Percentiles rank a stretch among this genome's conserved stretches.
Evolutionary conservation across 2,329 filamentous ascomycete species (phyloP).

Genomic region (Trichoderma sp.): DNA sequence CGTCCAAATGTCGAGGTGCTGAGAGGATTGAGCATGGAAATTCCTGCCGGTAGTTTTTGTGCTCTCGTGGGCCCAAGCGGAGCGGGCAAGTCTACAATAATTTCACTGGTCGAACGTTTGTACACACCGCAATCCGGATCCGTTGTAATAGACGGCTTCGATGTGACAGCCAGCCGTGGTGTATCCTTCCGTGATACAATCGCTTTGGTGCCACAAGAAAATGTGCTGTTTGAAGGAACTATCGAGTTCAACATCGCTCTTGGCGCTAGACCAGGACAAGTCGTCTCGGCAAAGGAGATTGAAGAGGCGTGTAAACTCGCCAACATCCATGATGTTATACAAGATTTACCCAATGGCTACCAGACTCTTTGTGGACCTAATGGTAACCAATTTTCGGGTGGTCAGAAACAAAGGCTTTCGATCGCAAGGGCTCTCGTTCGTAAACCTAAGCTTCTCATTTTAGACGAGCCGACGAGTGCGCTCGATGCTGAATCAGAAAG

Average conservation of each 20-base stretch:
- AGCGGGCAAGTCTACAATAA: slow-evolving; percentile 47
- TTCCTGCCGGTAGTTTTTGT: slow-evolving; percentile 39
- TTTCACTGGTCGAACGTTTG: slow-evolving; percentile 50
- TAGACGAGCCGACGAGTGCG: slow-evolving; percentile 69
- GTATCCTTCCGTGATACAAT: slow-evolving; percentile 43
- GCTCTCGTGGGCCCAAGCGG: slow-evolving; percentile 45
- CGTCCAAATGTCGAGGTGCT: slow-evolving; percentile 19
- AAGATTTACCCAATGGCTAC: slow-evolving; percentile 53
- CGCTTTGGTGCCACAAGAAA: slow-evolving; percentile 50
- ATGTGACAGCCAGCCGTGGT: neutral
- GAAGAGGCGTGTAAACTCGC: slow-evolving; percentile 59
- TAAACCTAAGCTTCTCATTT: slow-evolving; percentile 60
- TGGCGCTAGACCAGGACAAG: slow-evolving; percentile 48
- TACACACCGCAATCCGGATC: slow-evolving; percentile 49
- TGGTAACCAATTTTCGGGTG: slow-evolving; percentile 64
- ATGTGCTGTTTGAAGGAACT: slow-evolving; percentile 48
- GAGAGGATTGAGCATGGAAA: slow-evolving; percentile 27
- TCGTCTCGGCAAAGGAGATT: slow-evolving; percentile 54
- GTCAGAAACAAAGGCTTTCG: slow-evolving; percentile 66
- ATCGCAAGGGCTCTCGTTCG: slow-evolving; percentile 67
- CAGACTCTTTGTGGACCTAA: slow-evolving; percentile 58
- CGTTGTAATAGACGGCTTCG: slow-evolving; percentile 46
- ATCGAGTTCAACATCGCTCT: slow-evolving; percentile 49
- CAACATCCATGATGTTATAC: slow-evolving; percentile 62
- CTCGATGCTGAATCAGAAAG: slow-evolving; percentile 61